Evolutionary conservation across 768 basidiomycete genomes (phyloP), one percentile per base, ranked within the genome.

Genomic region (Amanita pallidorosea): DNA sequence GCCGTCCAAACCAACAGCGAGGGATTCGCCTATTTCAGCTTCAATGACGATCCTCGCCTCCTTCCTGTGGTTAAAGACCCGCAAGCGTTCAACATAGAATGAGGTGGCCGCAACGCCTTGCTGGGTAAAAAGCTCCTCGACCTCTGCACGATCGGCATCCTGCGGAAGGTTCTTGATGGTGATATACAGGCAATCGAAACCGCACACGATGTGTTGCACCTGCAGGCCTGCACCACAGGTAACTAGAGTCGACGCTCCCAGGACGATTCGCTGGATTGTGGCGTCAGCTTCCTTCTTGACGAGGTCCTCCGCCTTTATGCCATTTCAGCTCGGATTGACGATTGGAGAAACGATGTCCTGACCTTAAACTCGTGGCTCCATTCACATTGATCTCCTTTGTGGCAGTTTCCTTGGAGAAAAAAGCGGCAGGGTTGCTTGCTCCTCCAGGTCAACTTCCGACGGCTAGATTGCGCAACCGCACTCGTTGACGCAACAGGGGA

Each of bases 171-270:
- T 72, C 46, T 63, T 67, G 41, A 82, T 61, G 1, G 60, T 70
- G 25, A 82, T 59, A 11, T 67, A 67, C 55, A 74, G 77, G 4
- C 73, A 70, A 35, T 82, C 76, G 54, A 78, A 80, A 3, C 77
- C 79, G 15, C 72, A 66, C 23, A 77, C 60, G 25, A 79, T 54
- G 33, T 65, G 60, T 35, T 61, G 61, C 33, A 82, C 64, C n/a
- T 70, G 63, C 31, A 77, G 57, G 5, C 80, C 80, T 5, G 76
- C 72, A 27, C 65, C 66, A 37, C 67, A 80, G 2, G 75, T 75
- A 12, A 77, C 72, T 42, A 80, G 63, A 35, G 70, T 73, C 13
- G 70, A 66, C 15, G 36, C 36, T 7, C 71, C 73, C 15, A 67
- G 65, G n/a, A 79, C 70, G n/a, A 75, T 54, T 40, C 67, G 68